These are phyloP conservation scores for Meyerozyma elateridarum DNA, from an alignment of 1,139 yeast genomes.

Conservation along the genomic window DNA sequence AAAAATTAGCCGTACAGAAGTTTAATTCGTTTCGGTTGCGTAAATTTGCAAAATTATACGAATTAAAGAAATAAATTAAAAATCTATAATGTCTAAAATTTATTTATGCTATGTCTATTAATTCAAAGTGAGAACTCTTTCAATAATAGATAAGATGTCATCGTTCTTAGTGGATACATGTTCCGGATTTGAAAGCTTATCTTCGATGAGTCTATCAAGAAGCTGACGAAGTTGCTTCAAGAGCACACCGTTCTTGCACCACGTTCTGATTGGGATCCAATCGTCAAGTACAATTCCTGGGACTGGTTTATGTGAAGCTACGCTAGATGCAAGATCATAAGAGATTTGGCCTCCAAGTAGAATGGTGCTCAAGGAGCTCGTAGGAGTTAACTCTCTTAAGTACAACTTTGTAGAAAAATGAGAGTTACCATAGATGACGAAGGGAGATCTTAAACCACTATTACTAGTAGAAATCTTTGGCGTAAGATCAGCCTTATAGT, in stretches of 20 bases:
- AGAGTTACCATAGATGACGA: slow-evolving; percentile 52
- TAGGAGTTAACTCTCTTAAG: slow-evolving; percentile 74
- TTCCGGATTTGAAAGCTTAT: slow-evolving; percentile 34
- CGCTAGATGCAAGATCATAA: slow-evolving; percentile 53
- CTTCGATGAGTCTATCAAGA: slow-evolving; percentile 63
- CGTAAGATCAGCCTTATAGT: slow-evolving; percentile 28
- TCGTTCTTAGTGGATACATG: slow-evolving; percentile 10
- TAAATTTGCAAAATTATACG: too few relatives aligned
- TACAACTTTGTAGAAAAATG: slow-evolving; percentile 65
- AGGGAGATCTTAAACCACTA: slow-evolving; percentile 40
- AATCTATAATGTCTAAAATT: too few relatives aligned
- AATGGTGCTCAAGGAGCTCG: slow-evolving; percentile 62
- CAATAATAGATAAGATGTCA: slow-evolving; percentile 15
- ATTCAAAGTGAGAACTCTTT: slow-evolving; percentile 12
- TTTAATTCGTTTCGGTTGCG: too few relatives aligned
- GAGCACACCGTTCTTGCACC: slow-evolving; percentile 92
- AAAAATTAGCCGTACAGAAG: too few relatives aligned
- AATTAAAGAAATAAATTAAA: too few relatives aligned
- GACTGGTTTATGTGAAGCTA: slow-evolving; percentile 36
- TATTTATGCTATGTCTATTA: too few relatives aligned
- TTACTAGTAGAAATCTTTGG: slow-evolving; percentile 27
- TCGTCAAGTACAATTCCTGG: slow-evolving; percentile 69
- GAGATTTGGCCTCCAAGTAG: slow-evolving; percentile 75
- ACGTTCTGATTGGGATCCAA: slow-evolving; percentile 81
- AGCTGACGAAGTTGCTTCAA: slow-evolving; percentile 63